Percentiles rank a stretch among this genome's conserved stretches.
These are phyloP conservation scores for Pleurotus djamor DNA, from an alignment of 768 basidiomycete species.

Conservation along the genomic window DNA sequence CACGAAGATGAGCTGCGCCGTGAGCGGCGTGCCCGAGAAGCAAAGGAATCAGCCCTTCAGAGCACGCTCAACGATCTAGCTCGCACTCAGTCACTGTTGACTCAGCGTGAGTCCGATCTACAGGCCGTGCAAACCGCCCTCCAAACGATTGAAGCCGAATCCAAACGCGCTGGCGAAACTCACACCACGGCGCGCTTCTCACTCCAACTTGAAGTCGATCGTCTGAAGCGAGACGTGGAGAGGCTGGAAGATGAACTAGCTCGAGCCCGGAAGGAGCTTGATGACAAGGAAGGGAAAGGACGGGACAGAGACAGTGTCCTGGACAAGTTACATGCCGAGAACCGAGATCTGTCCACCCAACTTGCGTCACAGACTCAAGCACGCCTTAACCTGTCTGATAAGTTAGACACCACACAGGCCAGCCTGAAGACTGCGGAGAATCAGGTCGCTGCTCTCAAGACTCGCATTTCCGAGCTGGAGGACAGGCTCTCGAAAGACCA, in stretches of 20 bases:
- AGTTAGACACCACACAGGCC: slow-evolving; percentile 72
- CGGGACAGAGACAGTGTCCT: slow-evolving; percentile 72
- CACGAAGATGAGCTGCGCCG: slow-evolving; percentile 60
- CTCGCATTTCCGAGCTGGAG: slow-evolving; percentile 75
- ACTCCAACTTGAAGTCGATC: slow-evolving; percentile 86
- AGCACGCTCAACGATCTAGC: slow-evolving; percentile 62
- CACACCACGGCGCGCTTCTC: slow-evolving; percentile 83
- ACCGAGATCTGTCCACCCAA: slow-evolving; percentile 76
- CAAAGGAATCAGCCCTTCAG: slow-evolving; percentile 67
- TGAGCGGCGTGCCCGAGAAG: slow-evolving; percentile 63
- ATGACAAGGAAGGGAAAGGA: slow-evolving; percentile 59
- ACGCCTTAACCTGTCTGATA: slow-evolving; percentile 82
- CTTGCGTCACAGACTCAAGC: slow-evolving; percentile 87
- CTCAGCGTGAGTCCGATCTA: slow-evolving; percentile 76
- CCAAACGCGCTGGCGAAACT: slow-evolving; percentile 78
- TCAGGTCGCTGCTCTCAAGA: slow-evolving; percentile 59
- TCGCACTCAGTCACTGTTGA: slow-evolving; percentile 59
- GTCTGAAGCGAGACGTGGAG: slow-evolving; percentile 81
- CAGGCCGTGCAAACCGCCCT: slow-evolving; percentile 69
- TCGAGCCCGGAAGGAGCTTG: slow-evolving; percentile 67
- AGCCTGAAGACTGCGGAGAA: slow-evolving; percentile 63
- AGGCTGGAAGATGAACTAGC: slow-evolving; percentile 77
- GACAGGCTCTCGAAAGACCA: slow-evolving; percentile 80
- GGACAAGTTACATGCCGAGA: slow-evolving; percentile 77
- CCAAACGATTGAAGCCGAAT: slow-evolving; percentile 71